A percentile compares a stretch with the other conserved stretches of the same genome.
phyloP scores from a whole-genome alignment of 257 asterid species.

The Hygrophila difformis region DNA sequence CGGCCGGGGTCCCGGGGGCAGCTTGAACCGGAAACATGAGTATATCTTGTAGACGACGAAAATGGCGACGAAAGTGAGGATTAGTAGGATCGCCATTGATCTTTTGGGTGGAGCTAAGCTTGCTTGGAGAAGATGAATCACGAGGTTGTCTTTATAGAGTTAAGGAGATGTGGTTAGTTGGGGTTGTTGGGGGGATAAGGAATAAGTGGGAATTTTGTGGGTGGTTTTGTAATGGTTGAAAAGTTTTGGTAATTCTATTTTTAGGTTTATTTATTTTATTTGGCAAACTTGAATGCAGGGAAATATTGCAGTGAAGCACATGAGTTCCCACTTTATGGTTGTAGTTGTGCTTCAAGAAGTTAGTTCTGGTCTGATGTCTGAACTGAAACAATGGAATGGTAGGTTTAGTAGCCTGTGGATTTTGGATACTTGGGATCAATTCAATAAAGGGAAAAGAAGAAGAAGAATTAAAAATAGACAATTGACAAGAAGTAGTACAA shows the following conservation, averaged over 20 bases:
- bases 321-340: no score
- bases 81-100: conserved; percentile 24
- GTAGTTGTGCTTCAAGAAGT: no score
- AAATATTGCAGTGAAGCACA: no score
- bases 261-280: no score
- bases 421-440: not conserved
- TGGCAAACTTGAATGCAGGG: no score
- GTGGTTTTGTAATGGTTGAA: no score
- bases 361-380: conserved; percentile 1
- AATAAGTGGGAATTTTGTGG: no score
- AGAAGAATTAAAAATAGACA: not conserved
- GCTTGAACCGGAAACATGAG: conserved; percentile 29
- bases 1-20: conserved; percentile 30
- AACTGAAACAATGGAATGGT: conserved; percentile 2
- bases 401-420: not conserved
- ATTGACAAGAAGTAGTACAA: not conserved
- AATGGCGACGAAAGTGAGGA: conserved; percentile 20
- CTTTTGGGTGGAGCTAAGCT: not conserved
- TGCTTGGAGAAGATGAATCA: no score
- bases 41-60: conserved; percentile 34
- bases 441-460: not conserved
- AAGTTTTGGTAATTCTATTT: no score
- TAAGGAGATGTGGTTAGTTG: no score
- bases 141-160: not conserved
- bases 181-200: no score